Conservation (phyloP, 2,329 filamentous ascomycete genomes). For the Fusarium mangiferae region DNA sequence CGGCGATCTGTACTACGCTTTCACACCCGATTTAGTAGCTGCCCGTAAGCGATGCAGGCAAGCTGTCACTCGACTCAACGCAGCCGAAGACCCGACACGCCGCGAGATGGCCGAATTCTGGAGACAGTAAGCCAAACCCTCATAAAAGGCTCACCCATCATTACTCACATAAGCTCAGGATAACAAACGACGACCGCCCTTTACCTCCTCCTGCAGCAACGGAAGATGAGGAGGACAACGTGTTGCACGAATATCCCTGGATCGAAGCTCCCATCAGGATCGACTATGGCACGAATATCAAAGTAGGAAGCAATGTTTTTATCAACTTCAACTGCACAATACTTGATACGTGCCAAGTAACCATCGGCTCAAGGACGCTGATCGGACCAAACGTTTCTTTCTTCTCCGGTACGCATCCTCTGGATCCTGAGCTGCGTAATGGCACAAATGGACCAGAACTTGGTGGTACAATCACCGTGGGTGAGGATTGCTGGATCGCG, state of each 20-base stretch:
- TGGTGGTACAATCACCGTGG: conserved; percentile 78
- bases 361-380: conserved; percentile 79
- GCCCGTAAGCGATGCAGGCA: conserved; percentile 70
- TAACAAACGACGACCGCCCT: conserved; percentile 69
- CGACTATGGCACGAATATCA: conserved; percentile 83
- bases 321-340: conserved; percentile 80
- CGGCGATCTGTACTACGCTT: conserved; percentile 80
- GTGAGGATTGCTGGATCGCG: conserved; percentile 84
- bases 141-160: fast-evolving
- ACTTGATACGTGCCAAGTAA: conserved; percentile 80
- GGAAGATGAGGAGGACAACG: conserved; percentile 70
- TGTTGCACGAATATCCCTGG: conserved; percentile 73
- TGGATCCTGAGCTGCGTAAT: conserved; percentile 79
- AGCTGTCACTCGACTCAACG: conserved; percentile 73
- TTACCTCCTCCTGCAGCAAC: conserved; percentile 69
- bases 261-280: conserved; percentile 75
- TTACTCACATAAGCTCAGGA: conserved; percentile 54
- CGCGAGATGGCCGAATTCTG: conserved; percentile 74
- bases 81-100: conserved; percentile 67
- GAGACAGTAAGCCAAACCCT: conserved; percentile 68
- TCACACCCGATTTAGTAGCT: conserved; percentile 73
- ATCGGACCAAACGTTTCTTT: conserved; percentile 83
- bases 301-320: conserved; percentile 72
- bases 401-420: conserved; percentile 79
- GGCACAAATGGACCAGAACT: conserved; percentile 79